Conservation (phyloP, 2,329 filamentous ascomycete species). For the Juglanconis juglandina region DNA sequence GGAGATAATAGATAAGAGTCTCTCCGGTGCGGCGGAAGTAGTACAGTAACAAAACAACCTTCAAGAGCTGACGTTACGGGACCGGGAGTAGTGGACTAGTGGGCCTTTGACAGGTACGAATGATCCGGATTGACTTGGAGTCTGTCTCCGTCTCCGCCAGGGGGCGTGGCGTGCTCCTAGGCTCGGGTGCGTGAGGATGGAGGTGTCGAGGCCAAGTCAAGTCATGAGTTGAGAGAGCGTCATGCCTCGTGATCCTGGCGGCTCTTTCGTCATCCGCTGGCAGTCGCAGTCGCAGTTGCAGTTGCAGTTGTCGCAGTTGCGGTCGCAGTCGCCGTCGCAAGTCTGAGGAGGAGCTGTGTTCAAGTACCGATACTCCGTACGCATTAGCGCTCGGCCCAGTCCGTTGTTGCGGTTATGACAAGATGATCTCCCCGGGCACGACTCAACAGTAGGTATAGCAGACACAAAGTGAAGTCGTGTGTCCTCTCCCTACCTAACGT, state of each 20-base stretch:
- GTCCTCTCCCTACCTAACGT: no score
- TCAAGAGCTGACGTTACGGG: slow-evolving; percentile 4
- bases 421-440: no score
- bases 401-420: no score
- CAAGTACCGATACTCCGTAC: no score
- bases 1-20: slow-evolving; percentile 7
- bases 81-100: not conserved
- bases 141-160: not conserved
- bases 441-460: no score
- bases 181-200: no score
- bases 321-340: no score
- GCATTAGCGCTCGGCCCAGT: no score
- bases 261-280: slow-evolving; percentile 17
- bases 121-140: slow-evolving; percentile 2
- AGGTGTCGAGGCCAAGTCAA: not conserved
- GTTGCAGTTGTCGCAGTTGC: no score
- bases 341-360: not conserved
- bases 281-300: not conserved
- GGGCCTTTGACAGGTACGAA: not conserved
- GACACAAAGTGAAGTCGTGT: no score
- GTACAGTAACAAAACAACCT: not conserved
- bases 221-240: slow-evolving; percentile 17
- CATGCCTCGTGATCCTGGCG: slow-evolving; percentile 17
- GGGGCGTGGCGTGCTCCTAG: not conserved
- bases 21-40: not conserved